phyloP scores from a whole-genome alignment of 306 rosid species.

The Rosa persica region DNA sequence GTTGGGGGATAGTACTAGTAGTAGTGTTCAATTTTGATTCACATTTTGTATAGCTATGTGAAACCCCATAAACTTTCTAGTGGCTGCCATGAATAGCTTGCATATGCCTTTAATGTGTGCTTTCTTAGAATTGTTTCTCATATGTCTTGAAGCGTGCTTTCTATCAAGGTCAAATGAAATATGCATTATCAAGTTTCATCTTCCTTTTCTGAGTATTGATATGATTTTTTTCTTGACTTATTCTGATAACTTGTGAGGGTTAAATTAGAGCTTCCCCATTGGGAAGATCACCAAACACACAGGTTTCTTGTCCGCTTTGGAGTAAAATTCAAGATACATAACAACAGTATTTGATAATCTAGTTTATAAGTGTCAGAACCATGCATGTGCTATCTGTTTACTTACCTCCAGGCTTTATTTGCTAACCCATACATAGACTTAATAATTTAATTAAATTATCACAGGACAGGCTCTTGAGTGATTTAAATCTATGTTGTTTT shows the following conservation, averaged over 20 bases:
- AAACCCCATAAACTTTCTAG: neutral
- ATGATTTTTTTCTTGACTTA: neutral
- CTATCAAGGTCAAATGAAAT: neutral
- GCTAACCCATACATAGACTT: neutral
- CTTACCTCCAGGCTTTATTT: constrained; percentile 8
- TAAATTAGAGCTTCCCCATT: constrained; percentile 6
- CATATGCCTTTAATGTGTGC: neutral
- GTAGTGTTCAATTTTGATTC: neutral
- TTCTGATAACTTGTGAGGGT: neutral
- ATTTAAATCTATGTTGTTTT: neutral
- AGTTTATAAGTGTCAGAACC: constrained; percentile 8
- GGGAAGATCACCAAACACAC: constrained; percentile 9
- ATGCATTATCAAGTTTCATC: neutral
- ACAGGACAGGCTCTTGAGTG: neutral
- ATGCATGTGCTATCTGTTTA: constrained; percentile 8
- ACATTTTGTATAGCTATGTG: neutral
- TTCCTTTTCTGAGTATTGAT: neutral
- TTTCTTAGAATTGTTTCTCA: neutral
- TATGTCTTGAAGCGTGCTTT: constrained; percentile 10
- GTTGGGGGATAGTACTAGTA: constrained; percentile 27
- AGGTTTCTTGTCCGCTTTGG: constrained; percentile 13
- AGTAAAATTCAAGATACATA: neutral
- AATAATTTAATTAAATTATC: neutral
- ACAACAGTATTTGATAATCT: neutral
- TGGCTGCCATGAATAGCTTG: neutral